Evolutionary conservation across 305 asterid genomes (phyloP), one percentile per base, ranked within the genome.

Genomic region (Solanum aculeatissimum): DNA sequence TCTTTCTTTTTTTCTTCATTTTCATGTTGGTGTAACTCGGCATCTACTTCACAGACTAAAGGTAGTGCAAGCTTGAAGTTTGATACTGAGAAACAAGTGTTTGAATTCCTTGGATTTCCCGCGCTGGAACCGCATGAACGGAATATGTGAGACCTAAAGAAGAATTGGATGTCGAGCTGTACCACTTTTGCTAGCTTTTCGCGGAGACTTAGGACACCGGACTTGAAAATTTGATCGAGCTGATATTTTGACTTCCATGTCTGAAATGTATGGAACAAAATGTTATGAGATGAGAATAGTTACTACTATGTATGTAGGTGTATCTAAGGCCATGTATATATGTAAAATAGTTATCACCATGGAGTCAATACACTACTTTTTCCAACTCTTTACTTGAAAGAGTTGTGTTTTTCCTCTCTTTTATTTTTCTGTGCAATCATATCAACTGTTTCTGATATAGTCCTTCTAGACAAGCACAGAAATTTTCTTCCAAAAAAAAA

Each of bases 31-130:
- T 72, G 27, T 82, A 60, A 71, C 6, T 35, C 18, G 45, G 13
- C 7, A n/a, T 83, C 25, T 35, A 81, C 14, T 77, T 27, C 62
- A 55, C 57, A 60, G 79, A 83, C 38, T 32, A 83, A 83, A 68
- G 85, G 85, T 66, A 42, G 85, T 86, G 98, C 95, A 15, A 94
- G 92, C 89, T 89, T 97, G 96, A 95, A 95, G 91, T 93, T 95
- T 87, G 90, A 88, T 40, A 92, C 93, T 2, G 98, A 97, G 83
- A 95, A 91, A 68, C 91, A 95, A 87, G 98, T 97, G 83, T 95
- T 95, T 70, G 97, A 95, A 88, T 97, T 94, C 91, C 98, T 97
- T 7, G 97, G 97, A 43, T 97, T 91, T 88, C 97, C 98, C 16
- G 93, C 92, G 94, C 91, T 92, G 12, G 95, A 93, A 83, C 98